phyloP scores from a whole-genome alignment of 1,284 basidiomycete species.

The Meira miltonrushii region DNA sequence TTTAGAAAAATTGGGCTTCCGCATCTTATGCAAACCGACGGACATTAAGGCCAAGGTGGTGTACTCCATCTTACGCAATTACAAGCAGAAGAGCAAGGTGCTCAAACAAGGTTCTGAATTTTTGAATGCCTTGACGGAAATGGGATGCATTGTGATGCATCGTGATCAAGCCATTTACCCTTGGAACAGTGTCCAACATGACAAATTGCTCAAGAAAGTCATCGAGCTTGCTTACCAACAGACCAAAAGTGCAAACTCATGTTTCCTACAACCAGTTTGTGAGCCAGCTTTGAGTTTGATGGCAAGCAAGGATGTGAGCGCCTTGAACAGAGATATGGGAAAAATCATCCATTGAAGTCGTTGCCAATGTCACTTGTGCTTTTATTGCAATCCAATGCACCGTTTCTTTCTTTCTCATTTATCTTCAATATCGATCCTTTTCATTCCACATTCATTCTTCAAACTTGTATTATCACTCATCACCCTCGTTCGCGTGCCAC shows the following conservation, averaged over 20 bases:
- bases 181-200: not conserved
- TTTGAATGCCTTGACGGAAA: too few relatives aligned
- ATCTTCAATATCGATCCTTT: not conserved
- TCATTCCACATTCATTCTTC: not conserved
- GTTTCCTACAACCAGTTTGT: not conserved
- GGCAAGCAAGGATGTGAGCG: not conserved
- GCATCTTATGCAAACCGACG: too few relatives aligned
- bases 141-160: conserved; percentile 5
- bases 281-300: conserved; percentile 1
- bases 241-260: not conserved
- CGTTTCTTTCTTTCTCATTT: not conserved
- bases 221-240: not conserved
- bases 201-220: not conserved
- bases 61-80: too few relatives aligned
- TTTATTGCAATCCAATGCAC: not conserved
- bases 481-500: not conserved
- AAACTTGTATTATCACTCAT: too few relatives aligned
- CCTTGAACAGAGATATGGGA: not conserved
- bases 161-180: not conserved
- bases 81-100: too few relatives aligned
- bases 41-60: too few relatives aligned
- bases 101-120: too few relatives aligned
- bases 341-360: not conserved
- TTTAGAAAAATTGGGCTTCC: too few relatives aligned
- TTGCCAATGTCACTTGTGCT: not conserved